phyloP scores from a whole-genome alignment of 1,284 basidiomycete genomes.

The Marasmius tenuissimus region DNA sequence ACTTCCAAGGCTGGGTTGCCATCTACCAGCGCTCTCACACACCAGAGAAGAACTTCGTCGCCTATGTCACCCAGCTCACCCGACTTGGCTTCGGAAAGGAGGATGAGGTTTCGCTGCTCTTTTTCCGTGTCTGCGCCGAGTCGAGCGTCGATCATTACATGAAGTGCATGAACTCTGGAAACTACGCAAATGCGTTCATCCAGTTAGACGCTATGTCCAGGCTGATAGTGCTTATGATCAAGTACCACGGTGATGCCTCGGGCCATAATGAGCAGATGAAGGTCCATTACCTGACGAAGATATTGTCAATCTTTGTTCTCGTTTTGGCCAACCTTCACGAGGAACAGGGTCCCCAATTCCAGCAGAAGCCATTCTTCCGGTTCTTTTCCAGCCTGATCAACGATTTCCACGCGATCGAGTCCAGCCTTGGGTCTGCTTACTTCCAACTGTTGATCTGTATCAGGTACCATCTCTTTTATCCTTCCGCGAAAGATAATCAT shows the following conservation, averaged over 20 bases:
- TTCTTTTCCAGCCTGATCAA: constrained; percentile 97
- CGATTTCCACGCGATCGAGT: constrained; percentile 86
- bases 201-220: constrained; percentile 95
- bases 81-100: constrained; percentile 96
- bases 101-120: constrained; percentile 96
- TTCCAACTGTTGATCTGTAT: constrained; percentile 88
- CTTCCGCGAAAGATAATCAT: not conserved
- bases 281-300: constrained; percentile 96
- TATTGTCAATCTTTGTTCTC: constrained; percentile 95
- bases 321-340: constrained; percentile 95
- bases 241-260: constrained; percentile 94
- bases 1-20: constrained; percentile 93
- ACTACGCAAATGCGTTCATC: constrained; percentile 82
- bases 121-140: constrained; percentile 98
- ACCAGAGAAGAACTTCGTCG: constrained; percentile 94
- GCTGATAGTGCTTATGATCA: constrained; percentile 97
- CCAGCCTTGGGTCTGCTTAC: constrained; percentile 83
- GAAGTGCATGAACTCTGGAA: constrained; percentile 80
- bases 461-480: constrained; percentile 49
- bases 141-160: constrained; percentile 91
- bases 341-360: constrained; percentile 88
- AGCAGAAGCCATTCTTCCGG: constrained; percentile 98
- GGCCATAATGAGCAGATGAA: constrained; percentile 93
- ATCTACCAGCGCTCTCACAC: constrained; percentile 91
- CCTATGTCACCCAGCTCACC: constrained; percentile 96